phyloP scores from a whole-genome alignment of 2,329 filamentous ascomycete species.

The Ophiostoma sp. region DNA sequence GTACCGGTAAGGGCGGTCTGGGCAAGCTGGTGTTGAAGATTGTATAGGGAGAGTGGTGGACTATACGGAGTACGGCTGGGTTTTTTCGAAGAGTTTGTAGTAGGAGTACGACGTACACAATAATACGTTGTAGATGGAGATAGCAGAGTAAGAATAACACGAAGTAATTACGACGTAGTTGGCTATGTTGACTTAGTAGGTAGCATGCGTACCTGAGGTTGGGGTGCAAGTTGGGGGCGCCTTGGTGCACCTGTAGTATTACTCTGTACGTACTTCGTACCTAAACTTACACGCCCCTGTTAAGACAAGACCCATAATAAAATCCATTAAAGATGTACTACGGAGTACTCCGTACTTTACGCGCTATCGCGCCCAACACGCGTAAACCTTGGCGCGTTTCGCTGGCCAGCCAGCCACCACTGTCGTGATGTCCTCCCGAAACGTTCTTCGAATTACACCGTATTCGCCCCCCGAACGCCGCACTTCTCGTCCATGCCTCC shows the following conservation, averaged over 20 bases:
- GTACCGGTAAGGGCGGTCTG: slow-evolving; percentile 44
- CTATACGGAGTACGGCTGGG: no score
- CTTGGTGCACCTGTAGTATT: no score
- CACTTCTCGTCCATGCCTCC: neutral
- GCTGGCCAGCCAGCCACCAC: neutral
- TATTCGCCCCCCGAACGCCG: neutral
- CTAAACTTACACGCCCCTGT: neutral
- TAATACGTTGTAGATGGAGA: no score
- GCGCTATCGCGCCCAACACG: slow-evolving; percentile 2
- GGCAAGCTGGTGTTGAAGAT: slow-evolving; percentile 47
- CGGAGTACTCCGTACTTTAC: neutral
- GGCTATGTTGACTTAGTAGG: no score
- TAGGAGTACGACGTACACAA: no score
- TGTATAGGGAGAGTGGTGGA: no score
- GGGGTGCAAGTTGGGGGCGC: no score
- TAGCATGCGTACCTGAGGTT: no score
- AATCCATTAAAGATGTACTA: neutral
- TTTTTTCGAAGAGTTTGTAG: no score
- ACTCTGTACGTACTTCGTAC: no score
- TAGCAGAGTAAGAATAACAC: no score
- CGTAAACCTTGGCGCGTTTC: neutral
- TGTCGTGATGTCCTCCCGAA: neutral
- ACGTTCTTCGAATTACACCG: neutral
- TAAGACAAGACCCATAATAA: neutral
- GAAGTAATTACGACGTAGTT: no score